Percentiles rank a stretch among this genome's conserved stretches.
Conservation (phyloP, 148 eudicot genomes). For the Amaranthus cruentus region DNA sequence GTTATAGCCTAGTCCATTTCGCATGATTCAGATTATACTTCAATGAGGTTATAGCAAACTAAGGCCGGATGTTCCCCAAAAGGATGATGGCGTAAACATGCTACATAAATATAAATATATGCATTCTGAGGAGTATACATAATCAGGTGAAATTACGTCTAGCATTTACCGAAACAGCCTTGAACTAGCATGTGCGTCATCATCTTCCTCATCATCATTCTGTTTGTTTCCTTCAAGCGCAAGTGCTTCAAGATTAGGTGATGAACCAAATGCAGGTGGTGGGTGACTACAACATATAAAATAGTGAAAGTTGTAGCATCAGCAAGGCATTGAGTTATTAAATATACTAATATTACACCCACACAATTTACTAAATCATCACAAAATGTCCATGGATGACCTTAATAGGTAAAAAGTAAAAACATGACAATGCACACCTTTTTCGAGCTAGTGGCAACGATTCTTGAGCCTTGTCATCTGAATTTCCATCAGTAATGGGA, state of each 20-base stretch:
- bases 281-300: constrained; percentile 56
- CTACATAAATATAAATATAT: not conserved
- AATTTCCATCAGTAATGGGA: constrained; percentile 44
- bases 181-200: constrained; percentile 41
- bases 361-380: not conserved
- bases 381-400: not conserved
- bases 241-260: constrained; percentile 92
- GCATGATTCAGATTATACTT: too few species aligned
- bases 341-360: not conserved
- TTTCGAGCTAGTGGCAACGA: constrained; percentile 27
- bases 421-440: constrained; percentile 42
- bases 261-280: constrained; percentile 96
- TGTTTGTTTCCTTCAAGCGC: constrained; percentile 76
- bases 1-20: too few species aligned
- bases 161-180: constrained; percentile 51
- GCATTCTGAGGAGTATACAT: not conserved
- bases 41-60: too few species aligned
- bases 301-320: constrained; percentile 9
- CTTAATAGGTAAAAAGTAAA: not conserved
- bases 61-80: not conserved
- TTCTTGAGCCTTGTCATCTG: constrained; percentile 37
- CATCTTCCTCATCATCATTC: constrained; percentile 52
- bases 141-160: constrained; percentile 9
- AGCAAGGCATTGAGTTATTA: constrained; percentile 6
- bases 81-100: constrained; percentile 5